A percentile compares a stretch with the other conserved stretches of the same genome.
phyloP scores from a whole-genome alignment of 1,139 yeast genomes.

The Geotrichum klebahnii region DNA sequence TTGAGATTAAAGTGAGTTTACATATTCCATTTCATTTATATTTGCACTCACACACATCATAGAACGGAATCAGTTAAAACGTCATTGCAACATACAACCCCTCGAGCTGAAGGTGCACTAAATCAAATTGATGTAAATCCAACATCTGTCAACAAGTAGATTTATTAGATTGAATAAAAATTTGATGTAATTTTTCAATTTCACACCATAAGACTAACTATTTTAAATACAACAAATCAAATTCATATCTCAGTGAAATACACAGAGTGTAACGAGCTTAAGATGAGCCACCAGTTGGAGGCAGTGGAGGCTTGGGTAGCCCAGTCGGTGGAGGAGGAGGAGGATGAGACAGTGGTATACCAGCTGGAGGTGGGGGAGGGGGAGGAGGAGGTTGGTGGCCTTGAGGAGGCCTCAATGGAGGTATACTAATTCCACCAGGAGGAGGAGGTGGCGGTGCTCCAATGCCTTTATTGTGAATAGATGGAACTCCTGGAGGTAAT shows the following conservation, averaged over 20 bases:
- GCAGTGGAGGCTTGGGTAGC: constrained; percentile 9
- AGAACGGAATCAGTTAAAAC: constrained; percentile 27
- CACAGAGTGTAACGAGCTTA: too few species aligned
- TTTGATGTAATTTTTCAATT: too few species aligned
- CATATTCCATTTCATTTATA: not conserved
- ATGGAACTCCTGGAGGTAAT: constrained; percentile 17
- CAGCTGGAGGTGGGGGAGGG: constrained; percentile 19
- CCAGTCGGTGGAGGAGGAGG: constrained; percentile 16
- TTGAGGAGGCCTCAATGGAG: constrained; percentile 18
- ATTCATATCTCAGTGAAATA: not conserved
- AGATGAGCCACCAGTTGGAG: too few species aligned
- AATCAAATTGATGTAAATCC: constrained; percentile 21
- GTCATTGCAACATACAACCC: constrained; percentile 26
- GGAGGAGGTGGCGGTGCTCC: constrained; percentile 7
- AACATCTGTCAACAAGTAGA: not conserved
- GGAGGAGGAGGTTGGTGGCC: constrained; percentile 17
- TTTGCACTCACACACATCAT: not conserved
- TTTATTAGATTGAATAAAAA: not conserved
- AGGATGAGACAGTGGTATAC: constrained; percentile 4
- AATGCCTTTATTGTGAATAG: not conserved
- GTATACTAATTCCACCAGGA: constrained; percentile 2
- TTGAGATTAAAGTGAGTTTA: constrained; percentile 27
- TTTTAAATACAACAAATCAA: not conserved
- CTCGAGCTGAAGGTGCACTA: constrained; percentile 30
- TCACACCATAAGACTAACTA: too few species aligned